Evolutionary conservation across 352 stramenopile genomes (phyloP), one percentile per base, ranked within the genome.

Genomic region (Phytophthora nicotianae): DNA sequence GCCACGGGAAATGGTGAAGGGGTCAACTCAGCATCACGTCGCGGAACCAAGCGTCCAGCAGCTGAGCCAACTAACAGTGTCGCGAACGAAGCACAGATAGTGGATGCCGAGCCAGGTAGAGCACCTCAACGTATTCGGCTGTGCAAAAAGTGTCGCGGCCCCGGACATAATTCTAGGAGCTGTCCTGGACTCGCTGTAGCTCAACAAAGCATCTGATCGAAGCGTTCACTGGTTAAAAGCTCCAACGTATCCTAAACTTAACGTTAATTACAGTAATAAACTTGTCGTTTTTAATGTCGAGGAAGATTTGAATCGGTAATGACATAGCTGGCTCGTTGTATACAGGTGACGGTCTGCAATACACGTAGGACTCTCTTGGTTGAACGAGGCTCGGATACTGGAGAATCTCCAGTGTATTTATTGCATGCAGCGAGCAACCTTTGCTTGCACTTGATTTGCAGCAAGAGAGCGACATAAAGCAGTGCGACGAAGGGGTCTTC

Each of bases 81-180:
- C 24, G 33, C n/a, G 16, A 33, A 26, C 26, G 42, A 65, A 14
- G 32, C 10, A 6, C 47, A 47, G 11, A 24, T 32, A 47, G 21
- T 38, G 19, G 41, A 50, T 14, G 23, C 67, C 46, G 46, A 53
- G 50, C 10, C 46, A 64, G 26, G 53, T 60, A 16, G 21, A 52
- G 50, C 42, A 29, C 64, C 52, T 17, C 48, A 50, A 24, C 67
- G 68, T 23, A 26, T 76, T 48, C 59, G 70, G n/a, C 62, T 81
- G 20, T 88, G 79, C 52, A 79, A 72, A 41, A 77, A 77, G 33
- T 88, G 79, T 51, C 75, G 77, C 13, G 38, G 47, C 7, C 45
- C 62, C 21, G 79, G 79, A 16, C 79, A 88, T 54, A 88, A 88
- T 56, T 62, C 69, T 14, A 61, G 79, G 21, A 88, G 79, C 49